Evolutionary conservation across 2,329 filamentous ascomycete species (phyloP).

Genomic region (Colletotrichum melonis): DNA sequence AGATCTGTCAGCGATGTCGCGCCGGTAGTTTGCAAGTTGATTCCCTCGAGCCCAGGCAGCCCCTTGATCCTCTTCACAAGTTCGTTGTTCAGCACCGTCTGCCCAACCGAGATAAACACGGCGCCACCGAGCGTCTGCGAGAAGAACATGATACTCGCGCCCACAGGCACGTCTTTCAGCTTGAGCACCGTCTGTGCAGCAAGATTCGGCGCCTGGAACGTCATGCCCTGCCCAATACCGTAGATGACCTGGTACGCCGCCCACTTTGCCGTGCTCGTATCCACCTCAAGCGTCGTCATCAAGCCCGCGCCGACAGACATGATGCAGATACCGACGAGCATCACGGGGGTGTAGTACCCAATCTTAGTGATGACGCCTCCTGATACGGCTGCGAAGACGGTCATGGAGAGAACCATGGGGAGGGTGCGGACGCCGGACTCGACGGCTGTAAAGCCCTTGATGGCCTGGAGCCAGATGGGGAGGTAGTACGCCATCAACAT

Average conservation of each 20-base stretch:
- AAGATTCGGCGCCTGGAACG: slow-evolving; percentile 57
- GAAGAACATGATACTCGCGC: slow-evolving; percentile 57
- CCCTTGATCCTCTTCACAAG: slow-evolving; percentile 48
- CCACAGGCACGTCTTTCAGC: slow-evolving; percentile 53
- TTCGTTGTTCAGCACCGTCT: slow-evolving; percentile 56
- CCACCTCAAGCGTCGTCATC: slow-evolving; percentile 49
- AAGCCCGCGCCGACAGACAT: slow-evolving; percentile 52
- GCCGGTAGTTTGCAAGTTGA: slow-evolving; percentile 32
- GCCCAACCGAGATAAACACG: slow-evolving; percentile 57
- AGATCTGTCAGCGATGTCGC: slow-evolving; percentile 39
- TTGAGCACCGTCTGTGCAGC: slow-evolving; percentile 58
- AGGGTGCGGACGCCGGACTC: slow-evolving; percentile 49
- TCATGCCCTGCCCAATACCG: slow-evolving; percentile 56
- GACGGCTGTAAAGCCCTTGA: slow-evolving; percentile 52
- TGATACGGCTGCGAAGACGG: slow-evolving; percentile 39
- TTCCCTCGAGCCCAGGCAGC: slow-evolving; percentile 42
- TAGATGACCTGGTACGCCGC: slow-evolving; percentile 57
- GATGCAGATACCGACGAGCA: slow-evolving; percentile 48
- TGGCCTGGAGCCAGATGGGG: slow-evolving; percentile 63
- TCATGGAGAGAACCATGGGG: slow-evolving; percentile 48
- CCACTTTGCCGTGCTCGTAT: slow-evolving; percentile 47
- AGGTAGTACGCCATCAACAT: slow-evolving; percentile 57
- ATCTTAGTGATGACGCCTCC: slow-evolving; percentile 42
- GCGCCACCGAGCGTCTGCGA: slow-evolving; percentile 58
- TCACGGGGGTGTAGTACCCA: slow-evolving; percentile 56